Evolutionary conservation across 2,329 filamentous ascomycete genomes (phyloP), one percentile per base, ranked within the genome.

Genomic region (Plenodomus lindquistii): DNA sequence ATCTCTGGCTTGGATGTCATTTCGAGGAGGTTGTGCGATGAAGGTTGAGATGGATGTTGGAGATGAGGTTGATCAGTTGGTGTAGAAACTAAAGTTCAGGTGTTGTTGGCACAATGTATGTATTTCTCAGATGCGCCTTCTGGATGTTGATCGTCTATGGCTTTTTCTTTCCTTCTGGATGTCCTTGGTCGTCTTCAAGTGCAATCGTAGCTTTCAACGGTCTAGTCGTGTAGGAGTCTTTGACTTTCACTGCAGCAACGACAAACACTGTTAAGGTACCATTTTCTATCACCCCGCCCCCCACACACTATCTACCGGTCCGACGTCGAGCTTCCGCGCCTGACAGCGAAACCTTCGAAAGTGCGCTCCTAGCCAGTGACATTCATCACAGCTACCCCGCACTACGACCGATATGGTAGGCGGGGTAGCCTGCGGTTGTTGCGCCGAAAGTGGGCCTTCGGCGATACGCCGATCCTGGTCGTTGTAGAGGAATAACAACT

Each of bases 1-100:
- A 88, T 75, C 44, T 72, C 63, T 20, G 78, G 77, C 64, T 78
- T 81, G 42, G 53, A 50, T 8, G 67, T 54, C 66, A 70, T 71
- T 21, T 36, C 50, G 40, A 34, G 37, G 3, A 9, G 19, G 22
- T 44, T 44, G 22, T 39, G 11, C 31, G 24, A 21, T 41, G 20
- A 18, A 2, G 31, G 36, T 18, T 38, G 29, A 4, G 37, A 17
- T 39, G n/a, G 13, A 1, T 24, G 18, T 4, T 46, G 21, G 8
- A 16, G 27, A 18, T 16, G 34, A 27, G 22, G 9, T 47, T 29
- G 17, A 31, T 17, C 10, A 31, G 2, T 16, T 40, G 40, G 22
- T 11, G 17, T n/a, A 11, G 9, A 35, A 52, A 36, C 39, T 35
- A 8, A 22, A 24, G 9, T 31, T n/a, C n/a, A n/a, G n/a, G n/a